phyloP scores from a whole-genome alignment of 108 stramenopile genomes.

The Cyclostephanos invisitatus region DNA sequence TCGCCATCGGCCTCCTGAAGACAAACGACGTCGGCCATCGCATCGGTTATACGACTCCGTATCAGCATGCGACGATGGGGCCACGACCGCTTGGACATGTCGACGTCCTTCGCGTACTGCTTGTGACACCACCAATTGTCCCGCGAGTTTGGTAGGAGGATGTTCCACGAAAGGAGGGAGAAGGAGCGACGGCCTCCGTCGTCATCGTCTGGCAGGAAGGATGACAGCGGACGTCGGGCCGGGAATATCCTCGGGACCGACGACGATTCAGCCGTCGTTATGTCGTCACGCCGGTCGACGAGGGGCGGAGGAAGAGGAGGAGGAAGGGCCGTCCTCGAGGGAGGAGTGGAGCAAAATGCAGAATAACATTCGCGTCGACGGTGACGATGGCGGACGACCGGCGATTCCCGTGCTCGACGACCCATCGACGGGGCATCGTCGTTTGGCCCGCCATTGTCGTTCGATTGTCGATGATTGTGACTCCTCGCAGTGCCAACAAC shows the following conservation, averaged over 20 bases:
- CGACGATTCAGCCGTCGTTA: not conserved
- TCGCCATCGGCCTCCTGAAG: constrained; percentile 83
- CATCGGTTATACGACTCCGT: constrained; percentile 30
- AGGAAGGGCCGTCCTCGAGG: not conserved
- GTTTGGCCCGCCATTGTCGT: not conserved
- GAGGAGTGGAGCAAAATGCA: too few relatives aligned
- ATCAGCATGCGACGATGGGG: constrained; percentile 47
- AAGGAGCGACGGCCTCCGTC: not conserved
- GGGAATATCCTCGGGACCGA: not conserved
- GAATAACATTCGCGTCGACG: too few relatives aligned
- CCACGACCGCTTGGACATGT: constrained; percentile 53
- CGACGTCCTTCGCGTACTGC: constrained; percentile 42
- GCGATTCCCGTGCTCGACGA: too few relatives aligned
- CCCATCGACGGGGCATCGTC: too few relatives aligned
- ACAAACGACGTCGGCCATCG: constrained; percentile 82
- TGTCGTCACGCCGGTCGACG: not conserved
- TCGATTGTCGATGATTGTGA: not conserved
- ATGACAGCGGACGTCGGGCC: not conserved
- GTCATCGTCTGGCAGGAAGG: not conserved
- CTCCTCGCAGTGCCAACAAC: not conserved
- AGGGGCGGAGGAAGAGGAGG: not conserved
- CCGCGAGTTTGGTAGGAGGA: constrained; percentile 52
- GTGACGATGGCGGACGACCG: too few relatives aligned
- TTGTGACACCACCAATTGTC: constrained; percentile 70
- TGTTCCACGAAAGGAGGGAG: constrained; percentile 57